phyloP scores from a whole-genome alignment of 257 asterid genomes.

The Solanum pimpinellifolium region DNA sequence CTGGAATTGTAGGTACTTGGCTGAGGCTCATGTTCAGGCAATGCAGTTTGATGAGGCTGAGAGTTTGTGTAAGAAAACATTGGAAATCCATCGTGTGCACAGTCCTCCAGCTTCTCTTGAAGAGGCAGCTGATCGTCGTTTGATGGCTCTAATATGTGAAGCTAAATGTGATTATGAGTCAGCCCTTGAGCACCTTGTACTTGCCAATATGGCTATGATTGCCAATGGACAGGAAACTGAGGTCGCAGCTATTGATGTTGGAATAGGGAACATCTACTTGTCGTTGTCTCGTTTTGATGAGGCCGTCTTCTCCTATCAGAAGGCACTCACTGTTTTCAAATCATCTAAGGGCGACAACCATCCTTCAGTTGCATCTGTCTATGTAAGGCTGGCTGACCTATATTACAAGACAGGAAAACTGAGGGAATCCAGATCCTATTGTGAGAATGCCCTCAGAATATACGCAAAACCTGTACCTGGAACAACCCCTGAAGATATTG shows the following conservation, averaged over 20 bases:
- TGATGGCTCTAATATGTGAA: constrained; percentile 95
- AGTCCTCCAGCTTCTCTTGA: constrained; percentile 99
- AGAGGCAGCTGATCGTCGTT: constrained; percentile 95
- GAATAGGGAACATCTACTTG: constrained; percentile 89
- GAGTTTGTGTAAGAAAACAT: constrained; percentile 68
- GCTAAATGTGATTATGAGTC: constrained; percentile 91
- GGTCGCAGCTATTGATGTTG: constrained; percentile 84
- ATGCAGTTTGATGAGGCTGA: constrained; percentile 97
- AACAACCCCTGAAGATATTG: constrained; percentile 78
- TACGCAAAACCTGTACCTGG: constrained; percentile 86
- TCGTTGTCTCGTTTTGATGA: constrained; percentile 88
- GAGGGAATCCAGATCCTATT: constrained; percentile 86
- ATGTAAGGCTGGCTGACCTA: constrained; percentile 77
- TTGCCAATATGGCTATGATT: constrained; percentile 97
- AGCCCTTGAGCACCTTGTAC: constrained; percentile 94
- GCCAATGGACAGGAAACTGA: constrained; percentile 93
- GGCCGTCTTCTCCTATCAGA: constrained; percentile 96
- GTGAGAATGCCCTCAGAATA: constrained; percentile 88
- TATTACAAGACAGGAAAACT: constrained; percentile 89
- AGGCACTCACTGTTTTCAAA: constrained; percentile 94
- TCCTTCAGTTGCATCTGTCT: constrained; percentile 92
- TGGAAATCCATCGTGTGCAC: constrained; percentile 92
- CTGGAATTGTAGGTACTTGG: constrained; percentile 57
- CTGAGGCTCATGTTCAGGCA: constrained; percentile 98
- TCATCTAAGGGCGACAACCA: constrained; percentile 93